Base-by-base conservation (phyloP, 306 rosid species). In the Inga oerstediana region DNA sequence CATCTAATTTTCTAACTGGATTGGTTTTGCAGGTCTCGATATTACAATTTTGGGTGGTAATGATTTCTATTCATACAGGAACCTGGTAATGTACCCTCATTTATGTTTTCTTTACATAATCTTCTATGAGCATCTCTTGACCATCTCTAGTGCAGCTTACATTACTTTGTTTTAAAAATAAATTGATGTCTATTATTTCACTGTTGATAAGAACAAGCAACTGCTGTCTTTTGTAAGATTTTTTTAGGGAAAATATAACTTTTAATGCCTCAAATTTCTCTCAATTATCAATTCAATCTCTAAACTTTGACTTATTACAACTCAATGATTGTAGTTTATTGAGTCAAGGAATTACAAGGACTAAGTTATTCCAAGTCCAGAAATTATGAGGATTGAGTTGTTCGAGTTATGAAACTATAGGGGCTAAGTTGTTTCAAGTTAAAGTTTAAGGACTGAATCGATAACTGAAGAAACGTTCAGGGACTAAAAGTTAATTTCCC, bases 31-130 rank as follows among this genome's bases (percentile, higher is more conserved):
- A 96, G 99, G 98, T 88, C 94, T 96, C 74, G 93, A 94, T 81
- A 91, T 96, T 87, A 96, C 98, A 46, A 91, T 96, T 85, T 85
- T 96, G 88, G 99, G 99, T 71, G 81, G 90, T 92, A 96, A 96
- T 66, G 97, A 92, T 82, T 96, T 96, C 68, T 96, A 96, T 87
- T 96, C 98, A 3, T 96, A 92, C 79, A 87, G 97, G 84, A 96
- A 89, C 84, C 96, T 91, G 91, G 98, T 96, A 87, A 76, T 80
- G 82, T 52, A n/a, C 79, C 79, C 37, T 58, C 30, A 10, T 51
- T 61, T 54, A 4, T 65, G 56, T 44, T 73, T 83, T 80, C 19
- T 67, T 32, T 19, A 16, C 22, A 20, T 32, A 45, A 2, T 13
- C 66, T 75, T 74, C n/a, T 49, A 10, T 8, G 27, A 48, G 19